Conservation (phyloP, 495 filamentous ascomycete genomes). For the Corynascus novoguineensis region DNA sequence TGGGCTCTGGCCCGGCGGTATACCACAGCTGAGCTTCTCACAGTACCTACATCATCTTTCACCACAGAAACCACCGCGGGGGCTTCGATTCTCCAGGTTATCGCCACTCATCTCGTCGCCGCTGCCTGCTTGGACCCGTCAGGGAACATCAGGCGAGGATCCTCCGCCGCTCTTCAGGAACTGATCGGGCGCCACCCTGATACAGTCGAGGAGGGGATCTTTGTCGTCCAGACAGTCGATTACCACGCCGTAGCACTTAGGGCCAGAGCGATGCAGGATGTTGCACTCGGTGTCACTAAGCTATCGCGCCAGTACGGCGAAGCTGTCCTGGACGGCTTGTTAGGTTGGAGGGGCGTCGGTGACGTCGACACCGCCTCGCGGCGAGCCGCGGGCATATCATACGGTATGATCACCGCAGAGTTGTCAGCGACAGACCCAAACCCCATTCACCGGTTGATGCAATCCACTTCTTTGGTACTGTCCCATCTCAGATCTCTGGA, state of each 20-base stretch:
- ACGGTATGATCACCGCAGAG: conserved; percentile 54
- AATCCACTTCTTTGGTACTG: conserved; percentile 34
- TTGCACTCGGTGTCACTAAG: conserved; percentile 60
- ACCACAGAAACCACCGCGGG: background rate
- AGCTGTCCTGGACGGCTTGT: conserved; percentile 60
- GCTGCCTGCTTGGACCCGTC: conserved; percentile 82
- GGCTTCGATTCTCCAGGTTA: conserved; percentile 59
- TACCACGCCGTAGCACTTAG: conserved; percentile 87
- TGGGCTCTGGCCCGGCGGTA: conserved; percentile 91
- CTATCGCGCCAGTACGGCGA: conserved; percentile 64
- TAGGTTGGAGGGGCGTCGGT: conserved; percentile 84
- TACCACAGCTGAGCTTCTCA: conserved; percentile 67
- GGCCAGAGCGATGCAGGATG: conserved; percentile 71
- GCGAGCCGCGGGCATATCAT: conserved; percentile 61
- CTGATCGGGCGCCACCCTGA: conserved; percentile 89
- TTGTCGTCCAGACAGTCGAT: conserved; percentile 81
- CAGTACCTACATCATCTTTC: conserved; percentile 44
- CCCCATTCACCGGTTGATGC: conserved; percentile 26
- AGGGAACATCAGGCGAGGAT: conserved; percentile 86
- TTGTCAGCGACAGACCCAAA: conserved; percentile 19
- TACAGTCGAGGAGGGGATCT: conserved; percentile 71
- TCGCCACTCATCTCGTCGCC: conserved; percentile 73
- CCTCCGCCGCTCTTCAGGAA: conserved; percentile 91
- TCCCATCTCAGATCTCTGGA: conserved; percentile 45
- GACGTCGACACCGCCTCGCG: conserved; percentile 68